phyloP scores from a whole-genome alignment of 345 rosid genomes.

The Boechera divaricarpa region DNA sequence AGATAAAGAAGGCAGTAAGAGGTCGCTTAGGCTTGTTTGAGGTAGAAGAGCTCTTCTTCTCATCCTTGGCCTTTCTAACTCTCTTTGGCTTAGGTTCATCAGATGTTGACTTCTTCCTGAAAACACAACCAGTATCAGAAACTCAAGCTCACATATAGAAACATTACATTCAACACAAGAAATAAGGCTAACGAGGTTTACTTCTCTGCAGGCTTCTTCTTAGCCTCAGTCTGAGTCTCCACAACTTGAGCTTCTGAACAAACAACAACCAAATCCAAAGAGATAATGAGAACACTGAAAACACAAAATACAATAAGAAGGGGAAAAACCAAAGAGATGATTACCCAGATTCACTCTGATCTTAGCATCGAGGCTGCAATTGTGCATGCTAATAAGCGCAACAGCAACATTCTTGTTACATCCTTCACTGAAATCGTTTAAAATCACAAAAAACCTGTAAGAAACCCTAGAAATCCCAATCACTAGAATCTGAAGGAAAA shows the following conservation, averaged over 20 bases:
- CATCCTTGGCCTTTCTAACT: slow-evolving; percentile 48
- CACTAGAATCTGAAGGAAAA: not conserved
- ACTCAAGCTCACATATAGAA: not conserved
- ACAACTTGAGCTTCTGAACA: slow-evolving; percentile 77
- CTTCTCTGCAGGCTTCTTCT: slow-evolving; percentile 76
- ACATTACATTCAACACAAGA: not conserved
- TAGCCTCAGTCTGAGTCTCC: slow-evolving; percentile 64
- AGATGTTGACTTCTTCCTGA: slow-evolving; percentile 67
- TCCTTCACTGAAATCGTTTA: slow-evolving; percentile 61
- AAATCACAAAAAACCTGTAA: not conserved
- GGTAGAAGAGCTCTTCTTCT: slow-evolving; percentile 49
- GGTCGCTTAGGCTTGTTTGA: slow-evolving; percentile 75
- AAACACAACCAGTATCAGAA: not conserved
- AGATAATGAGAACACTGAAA: not conserved
- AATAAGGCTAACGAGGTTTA: slow-evolving; percentile 17
- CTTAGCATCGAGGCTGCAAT: slow-evolving; percentile 87
- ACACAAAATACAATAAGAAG: not conserved
- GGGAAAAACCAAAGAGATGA: not conserved
- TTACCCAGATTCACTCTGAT: slow-evolving; percentile 82
- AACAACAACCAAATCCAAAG: not conserved
- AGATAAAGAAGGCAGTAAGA: slow-evolving; percentile 84
- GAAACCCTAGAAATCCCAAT: slow-evolving; percentile 1
- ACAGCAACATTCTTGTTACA: slow-evolving; percentile 80
- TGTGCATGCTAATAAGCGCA: slow-evolving; percentile 77
- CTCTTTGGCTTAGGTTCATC: slow-evolving; percentile 78